Evolutionary conservation across 192 early-diverging fungal genomes (phyloP).

Genomic region (Backusella australiensis): DNA sequence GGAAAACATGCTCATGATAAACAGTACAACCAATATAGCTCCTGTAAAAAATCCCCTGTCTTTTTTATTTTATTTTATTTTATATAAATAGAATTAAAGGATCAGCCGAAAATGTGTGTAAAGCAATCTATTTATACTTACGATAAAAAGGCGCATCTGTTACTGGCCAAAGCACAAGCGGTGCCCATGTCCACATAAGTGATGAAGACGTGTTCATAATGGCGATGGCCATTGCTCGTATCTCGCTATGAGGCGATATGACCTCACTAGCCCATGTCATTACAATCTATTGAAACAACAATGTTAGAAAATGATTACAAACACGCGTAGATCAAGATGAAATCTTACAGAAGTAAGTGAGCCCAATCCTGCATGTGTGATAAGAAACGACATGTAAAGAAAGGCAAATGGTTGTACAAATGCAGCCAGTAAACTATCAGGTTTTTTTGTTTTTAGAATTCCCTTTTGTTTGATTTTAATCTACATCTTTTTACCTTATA

Average conservation of each 20-base stretch:
- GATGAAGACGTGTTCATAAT: conserved; percentile 32
- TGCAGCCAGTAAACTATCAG: conserved; percentile 22
- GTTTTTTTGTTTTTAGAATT: background rate
- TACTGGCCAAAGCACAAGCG: conserved; percentile 38
- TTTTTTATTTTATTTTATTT: background rate
- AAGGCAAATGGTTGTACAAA: conserved; percentile 36
- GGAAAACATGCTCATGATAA: conserved; percentile 3
- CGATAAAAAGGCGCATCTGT: conserved; percentile 28
- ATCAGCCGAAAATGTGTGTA: background rate
- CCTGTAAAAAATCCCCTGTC: conserved; percentile 14
- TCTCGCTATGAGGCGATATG: conserved; percentile 23
- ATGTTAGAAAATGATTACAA: background rate
- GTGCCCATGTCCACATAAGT: conserved; percentile 21
- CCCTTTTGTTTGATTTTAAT: background rate
- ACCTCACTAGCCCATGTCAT: conserved; percentile 42
- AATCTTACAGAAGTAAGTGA: conserved; percentile 27
- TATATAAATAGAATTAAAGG: too few species aligned
- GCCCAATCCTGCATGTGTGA: conserved; percentile 29
- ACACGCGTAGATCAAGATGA: background rate
- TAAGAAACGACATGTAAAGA: conserved; percentile 30
- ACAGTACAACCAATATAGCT: conserved; percentile 12
- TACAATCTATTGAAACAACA: conserved; percentile 16
- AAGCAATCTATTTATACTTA: background rate
- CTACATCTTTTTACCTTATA: conserved; percentile 14
- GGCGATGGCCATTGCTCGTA: conserved; percentile 33